A percentile compares a stretch with the other conserved stretches of the same genome.
These are phyloP conservation scores for Pseudocercospora fuligena DNA, from an alignment of 2,329 filamentous ascomycete species.

Conservation along the genomic window DNA sequence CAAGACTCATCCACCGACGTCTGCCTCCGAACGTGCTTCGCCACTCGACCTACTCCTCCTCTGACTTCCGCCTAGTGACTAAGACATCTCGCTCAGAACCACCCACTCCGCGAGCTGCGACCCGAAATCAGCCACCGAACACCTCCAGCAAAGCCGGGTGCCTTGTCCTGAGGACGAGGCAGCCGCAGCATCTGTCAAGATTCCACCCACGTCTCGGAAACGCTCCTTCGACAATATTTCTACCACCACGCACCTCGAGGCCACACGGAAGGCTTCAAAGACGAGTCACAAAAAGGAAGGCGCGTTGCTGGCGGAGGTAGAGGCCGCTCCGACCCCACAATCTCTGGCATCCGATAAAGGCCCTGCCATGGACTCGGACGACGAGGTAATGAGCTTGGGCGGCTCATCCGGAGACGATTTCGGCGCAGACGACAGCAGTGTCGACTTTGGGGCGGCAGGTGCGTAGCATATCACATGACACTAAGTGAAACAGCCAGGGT, in stretches of 20 bases:
- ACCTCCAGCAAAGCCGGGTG: slow-evolving; percentile 19
- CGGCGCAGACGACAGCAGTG: slow-evolving; percentile 71
- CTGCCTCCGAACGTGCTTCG: not conserved
- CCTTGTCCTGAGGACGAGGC: slow-evolving; percentile 27
- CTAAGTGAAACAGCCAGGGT: not conserved
- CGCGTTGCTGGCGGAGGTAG: slow-evolving; percentile 42
- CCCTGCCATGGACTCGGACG: slow-evolving; percentile 85
- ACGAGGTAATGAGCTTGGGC: slow-evolving; percentile 85
- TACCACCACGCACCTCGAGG: slow-evolving; percentile 29
- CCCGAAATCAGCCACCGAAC: not conserved
- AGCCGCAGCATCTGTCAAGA: slow-evolving; percentile 33
- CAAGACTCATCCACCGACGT: slow-evolving; percentile 12
- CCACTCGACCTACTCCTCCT: not conserved
- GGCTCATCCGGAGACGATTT: slow-evolving; percentile 71
- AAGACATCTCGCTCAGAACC: not conserved
- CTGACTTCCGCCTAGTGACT: slow-evolving; percentile 1
- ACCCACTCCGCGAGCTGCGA: not conserved
- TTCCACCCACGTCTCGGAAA: slow-evolving; percentile 42
- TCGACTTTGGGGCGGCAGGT: slow-evolving; percentile 50
- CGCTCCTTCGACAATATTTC: slow-evolving; percentile 40
- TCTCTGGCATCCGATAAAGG: slow-evolving; percentile 45
- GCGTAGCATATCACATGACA: slow-evolving; percentile 25
- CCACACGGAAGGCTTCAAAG: slow-evolving; percentile 43
- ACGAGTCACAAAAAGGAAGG: slow-evolving; percentile 40
- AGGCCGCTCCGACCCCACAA: slow-evolving; percentile 57